A percentile compares a stretch with the other conserved stretches of the same genome.
Evolutionary conservation across 2,329 filamentous ascomycete genomes (phyloP).

Genomic region (Diplocarpon rosae): DNA sequence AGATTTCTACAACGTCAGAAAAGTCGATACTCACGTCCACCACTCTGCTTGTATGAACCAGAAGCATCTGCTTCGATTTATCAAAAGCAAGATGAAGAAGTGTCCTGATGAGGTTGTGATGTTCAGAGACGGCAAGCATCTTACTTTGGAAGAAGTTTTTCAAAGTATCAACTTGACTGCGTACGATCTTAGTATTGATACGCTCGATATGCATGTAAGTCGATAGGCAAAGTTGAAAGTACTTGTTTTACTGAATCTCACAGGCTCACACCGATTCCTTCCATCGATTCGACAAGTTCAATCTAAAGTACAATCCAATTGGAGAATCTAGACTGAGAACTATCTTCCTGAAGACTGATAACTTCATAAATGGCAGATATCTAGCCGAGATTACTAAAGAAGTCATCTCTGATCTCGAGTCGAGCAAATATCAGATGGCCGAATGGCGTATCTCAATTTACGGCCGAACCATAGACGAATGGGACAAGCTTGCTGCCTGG

Average conservation of each 20-base stretch:
- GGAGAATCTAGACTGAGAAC: slow-evolving; percentile 90
- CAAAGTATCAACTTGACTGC: slow-evolving; percentile 95
- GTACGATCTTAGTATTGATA: slow-evolving; percentile 96
- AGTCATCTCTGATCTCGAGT: slow-evolving; percentile 92
- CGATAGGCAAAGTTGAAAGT: not conserved
- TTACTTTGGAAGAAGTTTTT: slow-evolving; percentile 89
- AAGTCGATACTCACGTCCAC: slow-evolving; percentile 97
- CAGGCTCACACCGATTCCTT: slow-evolving; percentile 94
- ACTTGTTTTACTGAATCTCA: slow-evolving; percentile 9
- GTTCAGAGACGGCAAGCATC: slow-evolving; percentile 79
- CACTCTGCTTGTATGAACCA: slow-evolving; percentile 99
- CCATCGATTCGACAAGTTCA: slow-evolving; percentile 99
- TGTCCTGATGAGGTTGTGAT: slow-evolving; percentile 88
- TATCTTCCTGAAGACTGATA: slow-evolving; percentile 99
- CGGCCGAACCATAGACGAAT: slow-evolving; percentile 82
- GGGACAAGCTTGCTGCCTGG: slow-evolving; percentile 96
- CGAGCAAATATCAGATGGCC: slow-evolving; percentile 98
- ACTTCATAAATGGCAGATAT: slow-evolving; percentile 91
- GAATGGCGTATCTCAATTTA: slow-evolving; percentile 99
- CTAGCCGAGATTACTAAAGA: slow-evolving; percentile 96
- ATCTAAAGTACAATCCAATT: slow-evolving; percentile 95
- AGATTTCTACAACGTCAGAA: slow-evolving; percentile 98
- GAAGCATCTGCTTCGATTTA: slow-evolving; percentile 94
- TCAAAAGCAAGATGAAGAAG: slow-evolving; percentile 99
- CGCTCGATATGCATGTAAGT: slow-evolving; percentile 92